Percentiles rank a stretch among this genome's conserved stretches.
These are phyloP conservation scores for Microdochium paspali DNA, from an alignment of 2,329 filamentous ascomycete genomes.

Conservation along the genomic window DNA sequence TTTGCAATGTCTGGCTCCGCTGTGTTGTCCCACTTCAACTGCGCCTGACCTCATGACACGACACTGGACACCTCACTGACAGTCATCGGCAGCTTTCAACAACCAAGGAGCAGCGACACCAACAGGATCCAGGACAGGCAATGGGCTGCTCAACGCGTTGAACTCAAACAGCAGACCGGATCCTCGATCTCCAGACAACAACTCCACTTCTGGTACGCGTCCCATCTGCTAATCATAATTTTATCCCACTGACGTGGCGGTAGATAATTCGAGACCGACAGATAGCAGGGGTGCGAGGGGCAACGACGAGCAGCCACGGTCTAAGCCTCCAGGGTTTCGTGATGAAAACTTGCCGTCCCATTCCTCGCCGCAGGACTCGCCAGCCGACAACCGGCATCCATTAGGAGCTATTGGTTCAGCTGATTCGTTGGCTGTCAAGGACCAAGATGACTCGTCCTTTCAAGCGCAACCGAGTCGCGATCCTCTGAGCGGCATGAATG, in stretches of 20 bases:
- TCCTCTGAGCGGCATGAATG: conserved; percentile 51
- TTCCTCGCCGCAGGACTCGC: conserved; percentile 22
- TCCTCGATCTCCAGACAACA: conserved; percentile 36
- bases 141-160: conserved; percentile 55
- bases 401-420: conserved; percentile 36
- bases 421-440: conserved; percentile 27
- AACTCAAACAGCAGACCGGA: conserved; percentile 47
- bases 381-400: conserved; percentile 27
- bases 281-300: conserved; percentile 28
- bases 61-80: not conserved
- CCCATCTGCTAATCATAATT: not conserved
- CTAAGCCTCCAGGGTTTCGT: conserved; percentile 32
- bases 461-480: conserved; percentile 37
- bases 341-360: conserved; percentile 29
- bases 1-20: not conserved
- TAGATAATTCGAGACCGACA: conserved; percentile 29
- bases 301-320: conserved; percentile 35
- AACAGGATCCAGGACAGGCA: conserved; percentile 38
- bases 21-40: not conserved
- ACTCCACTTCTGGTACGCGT: conserved; percentile 23
- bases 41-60: not conserved
- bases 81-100: conserved; percentile 31
- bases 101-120: conserved; percentile 30
- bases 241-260: conserved; percentile 12
- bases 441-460: conserved; percentile 31